These are phyloP conservation scores for Nevesoporus exiguus DNA, from an alignment of 768 basidiomycete genomes.

Conservation along the genomic window DNA sequence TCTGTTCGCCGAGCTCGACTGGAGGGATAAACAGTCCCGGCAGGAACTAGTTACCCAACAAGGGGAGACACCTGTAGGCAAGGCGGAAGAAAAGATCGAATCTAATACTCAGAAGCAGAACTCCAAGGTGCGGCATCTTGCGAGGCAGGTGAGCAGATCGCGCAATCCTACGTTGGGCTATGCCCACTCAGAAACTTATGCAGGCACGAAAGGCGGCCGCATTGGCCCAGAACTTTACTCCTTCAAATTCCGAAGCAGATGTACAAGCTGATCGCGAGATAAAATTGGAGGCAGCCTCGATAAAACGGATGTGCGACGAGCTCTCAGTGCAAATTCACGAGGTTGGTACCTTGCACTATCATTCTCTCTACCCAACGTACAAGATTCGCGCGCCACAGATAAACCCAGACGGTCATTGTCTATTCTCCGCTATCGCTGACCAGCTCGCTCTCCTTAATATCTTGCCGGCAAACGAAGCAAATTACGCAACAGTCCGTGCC, in stretches of 20 bases:
- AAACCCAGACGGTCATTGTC: slow-evolving; percentile 93
- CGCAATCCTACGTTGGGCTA: not conserved
- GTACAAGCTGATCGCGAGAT: slow-evolving; percentile 61
- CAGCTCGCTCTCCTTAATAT: slow-evolving; percentile 77
- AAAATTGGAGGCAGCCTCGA: slow-evolving; percentile 62
- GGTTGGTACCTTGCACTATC: slow-evolving; percentile 36
- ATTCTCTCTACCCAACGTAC: not conserved
- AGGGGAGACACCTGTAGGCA: slow-evolving; percentile 34
- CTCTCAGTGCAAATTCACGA: slow-evolving; percentile 64
- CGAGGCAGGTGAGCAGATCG: slow-evolving; percentile 58
- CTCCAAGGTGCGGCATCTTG: slow-evolving; percentile 62
- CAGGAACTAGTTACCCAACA: slow-evolving; percentile 47
- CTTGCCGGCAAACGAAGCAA: slow-evolving; percentile 54
- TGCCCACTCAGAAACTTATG: slow-evolving; percentile 2
- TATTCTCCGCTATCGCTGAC: slow-evolving; percentile 92
- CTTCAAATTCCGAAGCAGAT: slow-evolving; percentile 56
- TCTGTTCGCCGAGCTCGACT: slow-evolving; percentile 73
- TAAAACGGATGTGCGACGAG: slow-evolving; percentile 61
- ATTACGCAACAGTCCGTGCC: slow-evolving; percentile 56
- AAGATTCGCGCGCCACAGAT: slow-evolving; percentile 50
- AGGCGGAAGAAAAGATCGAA: slow-evolving; percentile 16
- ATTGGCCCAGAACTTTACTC: slow-evolving; percentile 49
- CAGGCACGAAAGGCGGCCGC: slow-evolving; percentile 74
- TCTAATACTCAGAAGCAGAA: slow-evolving; percentile 43
- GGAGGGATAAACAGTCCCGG: slow-evolving; percentile 39